Conservation (phyloP, 2,329 filamentous ascomycete genomes). For the Dendrostoma leiphaemia region DNA sequence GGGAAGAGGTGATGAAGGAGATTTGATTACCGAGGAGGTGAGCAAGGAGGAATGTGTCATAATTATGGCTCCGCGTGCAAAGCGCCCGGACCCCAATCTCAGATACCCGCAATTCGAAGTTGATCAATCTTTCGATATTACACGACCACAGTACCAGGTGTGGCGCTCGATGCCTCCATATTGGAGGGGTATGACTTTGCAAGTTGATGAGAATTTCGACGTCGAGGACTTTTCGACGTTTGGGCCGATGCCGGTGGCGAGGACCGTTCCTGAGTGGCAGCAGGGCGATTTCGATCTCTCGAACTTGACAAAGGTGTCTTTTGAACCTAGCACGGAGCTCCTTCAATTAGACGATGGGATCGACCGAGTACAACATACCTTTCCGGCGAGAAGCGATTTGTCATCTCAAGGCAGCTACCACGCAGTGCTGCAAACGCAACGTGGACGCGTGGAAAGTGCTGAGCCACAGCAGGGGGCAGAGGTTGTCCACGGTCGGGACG, state of each 20-base stretch:
- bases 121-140: background rate
- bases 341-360: no score
- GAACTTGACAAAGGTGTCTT: background rate
- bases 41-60: background rate
- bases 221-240: background rate
- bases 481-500: no score
- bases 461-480: no score
- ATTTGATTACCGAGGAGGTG: background rate
- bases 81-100: background rate
- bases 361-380: no score
- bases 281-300: background rate
- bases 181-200: background rate
- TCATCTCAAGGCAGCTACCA: no score
- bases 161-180: background rate
- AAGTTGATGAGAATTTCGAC: conserved; percentile 1
- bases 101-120: background rate
- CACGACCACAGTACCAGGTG: background rate
- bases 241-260: background rate
- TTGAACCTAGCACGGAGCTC: background rate
- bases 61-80: background rate
- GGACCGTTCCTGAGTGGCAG: background rate
- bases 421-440: no score
- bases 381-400: no score
- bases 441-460: no score
- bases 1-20: background rate